Conservation (phyloP, 1,284 basidiomycete genomes). For the Boletus mariae region DNA sequence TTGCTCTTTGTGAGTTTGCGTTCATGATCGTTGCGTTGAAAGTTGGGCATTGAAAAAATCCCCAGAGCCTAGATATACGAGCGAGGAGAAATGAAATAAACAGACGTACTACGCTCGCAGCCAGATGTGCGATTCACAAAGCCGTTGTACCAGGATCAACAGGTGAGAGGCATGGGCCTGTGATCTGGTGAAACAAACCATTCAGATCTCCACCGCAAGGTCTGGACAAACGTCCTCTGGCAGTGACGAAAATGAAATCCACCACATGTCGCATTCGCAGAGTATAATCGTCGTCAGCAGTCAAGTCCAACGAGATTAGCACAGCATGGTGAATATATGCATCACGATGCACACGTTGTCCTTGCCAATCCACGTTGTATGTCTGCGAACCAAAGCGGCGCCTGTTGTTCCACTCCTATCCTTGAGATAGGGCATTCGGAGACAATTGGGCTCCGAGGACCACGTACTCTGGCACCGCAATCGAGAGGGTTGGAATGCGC, state of each 20-base stretch:
- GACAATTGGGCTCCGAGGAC: slow-evolving; percentile 17
- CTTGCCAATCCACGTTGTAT: slow-evolving; percentile 19
- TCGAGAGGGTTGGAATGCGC: slow-evolving; percentile 13
- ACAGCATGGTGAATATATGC: background rate
- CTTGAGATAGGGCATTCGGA: slow-evolving; percentile 12
- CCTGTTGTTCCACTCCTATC: slow-evolving; percentile 17
- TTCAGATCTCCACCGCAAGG: slow-evolving; percentile 19
- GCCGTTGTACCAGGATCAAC: slow-evolving; percentile 12
- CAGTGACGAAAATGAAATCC: slow-evolving; percentile 5
- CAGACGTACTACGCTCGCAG: slow-evolving; percentile 9
- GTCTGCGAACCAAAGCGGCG: background rate
- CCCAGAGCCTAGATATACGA: slow-evolving; percentile 25
- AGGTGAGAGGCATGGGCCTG: background rate
- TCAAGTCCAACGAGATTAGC: slow-evolving; percentile 9
- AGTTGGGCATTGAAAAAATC: background rate
- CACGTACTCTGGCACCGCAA: slow-evolving; percentile 2
- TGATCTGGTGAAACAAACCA: slow-evolving; percentile 4
- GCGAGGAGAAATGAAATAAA: slow-evolving; percentile 7
- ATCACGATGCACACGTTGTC: slow-evolving; percentile 21
- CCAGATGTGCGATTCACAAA: slow-evolving; percentile 10
- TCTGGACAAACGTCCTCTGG: slow-evolving; percentile 2
- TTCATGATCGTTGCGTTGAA: slow-evolving; percentile 19
- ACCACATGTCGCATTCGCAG: slow-evolving; percentile 5
- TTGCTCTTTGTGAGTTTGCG: slow-evolving; percentile 24
- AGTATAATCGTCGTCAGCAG: background rate